A percentile compares a stretch with the other conserved stretches of the same genome.
phyloP scores from a whole-genome alignment of 768 basidiomycete genomes.

The Leccinum pellstonianum region DNA sequence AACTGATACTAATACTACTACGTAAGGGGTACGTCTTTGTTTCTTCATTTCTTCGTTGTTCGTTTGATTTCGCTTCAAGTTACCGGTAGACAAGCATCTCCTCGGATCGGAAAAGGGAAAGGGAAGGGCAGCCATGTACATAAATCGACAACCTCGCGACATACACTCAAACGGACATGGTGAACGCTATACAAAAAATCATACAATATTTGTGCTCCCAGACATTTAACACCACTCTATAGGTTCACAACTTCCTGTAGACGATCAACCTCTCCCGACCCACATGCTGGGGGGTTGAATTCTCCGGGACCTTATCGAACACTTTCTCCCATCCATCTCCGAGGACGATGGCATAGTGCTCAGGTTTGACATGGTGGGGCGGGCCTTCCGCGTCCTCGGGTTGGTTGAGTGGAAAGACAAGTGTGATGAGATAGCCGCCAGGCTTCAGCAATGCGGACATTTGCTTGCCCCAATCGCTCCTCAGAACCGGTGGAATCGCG shows the following conservation, averaged over 20 bases:
- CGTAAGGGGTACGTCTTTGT: too few relatives aligned
- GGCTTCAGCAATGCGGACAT: constrained; percentile 56
- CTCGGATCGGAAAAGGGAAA: too few relatives aligned
- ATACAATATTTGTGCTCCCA: too few relatives aligned
- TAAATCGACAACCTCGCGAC: too few relatives aligned
- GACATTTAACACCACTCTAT: not conserved
- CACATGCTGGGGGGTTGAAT: constrained; percentile 41
- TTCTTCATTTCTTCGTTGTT: too few relatives aligned
- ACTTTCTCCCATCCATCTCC: constrained; percentile 52
- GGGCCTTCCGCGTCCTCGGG: constrained; percentile 52
- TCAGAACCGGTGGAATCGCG: constrained; percentile 56
- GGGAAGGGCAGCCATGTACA: too few relatives aligned
- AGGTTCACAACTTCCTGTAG: constrained; percentile 9
- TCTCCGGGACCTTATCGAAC: constrained; percentile 48
- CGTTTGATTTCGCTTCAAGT: too few relatives aligned
- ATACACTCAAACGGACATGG: too few relatives aligned
- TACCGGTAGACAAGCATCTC: too few relatives aligned
- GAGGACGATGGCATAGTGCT: constrained; percentile 54
- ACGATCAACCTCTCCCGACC: constrained; percentile 54
- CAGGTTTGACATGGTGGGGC: constrained; percentile 58
- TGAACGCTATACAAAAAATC: too few relatives aligned
- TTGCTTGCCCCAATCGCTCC: constrained; percentile 56
- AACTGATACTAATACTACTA: too few relatives aligned
- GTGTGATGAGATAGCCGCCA: constrained; percentile 61
- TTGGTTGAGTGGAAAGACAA: constrained; percentile 56